A percentile compares a stretch with the other conserved stretches of the same genome.
phyloP scores from a whole-genome alignment of 2,329 filamentous ascomycete species.

The Stylonectria norvegica region DNA sequence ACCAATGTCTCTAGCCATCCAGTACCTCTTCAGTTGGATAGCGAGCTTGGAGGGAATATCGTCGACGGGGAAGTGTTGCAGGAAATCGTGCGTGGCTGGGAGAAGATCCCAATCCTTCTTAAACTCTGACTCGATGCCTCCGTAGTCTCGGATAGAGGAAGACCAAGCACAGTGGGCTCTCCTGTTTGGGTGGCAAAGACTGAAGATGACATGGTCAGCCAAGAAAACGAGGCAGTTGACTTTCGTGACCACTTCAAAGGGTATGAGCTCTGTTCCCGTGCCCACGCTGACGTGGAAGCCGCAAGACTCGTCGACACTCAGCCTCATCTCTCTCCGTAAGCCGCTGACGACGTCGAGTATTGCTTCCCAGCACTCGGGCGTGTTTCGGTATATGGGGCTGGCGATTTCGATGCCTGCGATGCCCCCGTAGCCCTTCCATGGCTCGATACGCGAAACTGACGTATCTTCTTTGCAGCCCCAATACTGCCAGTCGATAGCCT shows the following conservation, averaged over 20 bases:
- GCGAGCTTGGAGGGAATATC: neutral
- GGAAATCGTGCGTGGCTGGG: conserved; percentile 7
- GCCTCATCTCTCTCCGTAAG: conserved; percentile 12
- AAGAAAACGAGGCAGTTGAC: conserved; percentile 12
- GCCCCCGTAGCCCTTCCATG: conserved; percentile 12
- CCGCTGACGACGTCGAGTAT: conserved; percentile 13
- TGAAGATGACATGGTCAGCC: conserved; percentile 15
- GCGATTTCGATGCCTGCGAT: conserved; percentile 12
- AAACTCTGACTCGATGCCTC: neutral
- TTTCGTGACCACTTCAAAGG: conserved; percentile 11
- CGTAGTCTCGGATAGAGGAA: neutral
- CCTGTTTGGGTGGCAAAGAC: conserved; percentile 6
- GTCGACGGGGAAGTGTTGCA: conserved; percentile 5
- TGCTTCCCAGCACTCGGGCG: conserved; percentile 12
- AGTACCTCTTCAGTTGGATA: conserved; percentile 10
- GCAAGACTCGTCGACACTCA: conserved; percentile 5
- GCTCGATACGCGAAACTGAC: too few relatives aligned
- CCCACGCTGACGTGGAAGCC: conserved; percentile 18
- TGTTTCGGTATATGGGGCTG: conserved; percentile 13
- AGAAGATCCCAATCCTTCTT: conserved; percentile 1
- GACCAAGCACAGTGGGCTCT: too few relatives aligned
- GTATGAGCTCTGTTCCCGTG: conserved; percentile 10
- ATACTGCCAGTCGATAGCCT: conserved; percentile 7
- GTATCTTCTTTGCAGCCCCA: conserved; percentile 11
- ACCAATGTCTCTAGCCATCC: neutral